Percentiles rank a stretch among this genome's conserved stretches.
phyloP scores from a whole-genome alignment of 1,139 yeast genomes.

The Kurtzmaniella quercitrusa region DNA sequence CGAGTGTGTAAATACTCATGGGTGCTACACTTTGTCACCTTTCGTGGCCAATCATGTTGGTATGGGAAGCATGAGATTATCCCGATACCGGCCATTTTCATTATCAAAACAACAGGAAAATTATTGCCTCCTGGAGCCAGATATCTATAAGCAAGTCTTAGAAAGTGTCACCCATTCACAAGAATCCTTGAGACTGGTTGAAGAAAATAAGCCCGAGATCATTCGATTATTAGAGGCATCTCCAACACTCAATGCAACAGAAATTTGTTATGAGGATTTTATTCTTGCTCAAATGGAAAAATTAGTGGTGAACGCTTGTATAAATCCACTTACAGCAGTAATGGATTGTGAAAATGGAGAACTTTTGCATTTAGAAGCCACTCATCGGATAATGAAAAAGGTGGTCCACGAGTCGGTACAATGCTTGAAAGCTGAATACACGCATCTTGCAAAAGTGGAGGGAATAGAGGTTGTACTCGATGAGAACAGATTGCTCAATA shows the following conservation, averaged over 20 bases:
- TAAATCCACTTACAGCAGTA: slow-evolving; percentile 71
- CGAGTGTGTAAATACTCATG: slow-evolving; percentile 81
- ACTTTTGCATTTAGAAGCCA: slow-evolving; percentile 36
- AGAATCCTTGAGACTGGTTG: slow-evolving; percentile 7
- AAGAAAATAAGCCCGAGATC: slow-evolving; percentile 22
- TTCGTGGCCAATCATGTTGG: slow-evolving; percentile 66
- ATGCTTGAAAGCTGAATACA: slow-evolving; percentile 36
- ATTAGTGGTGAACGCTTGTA: slow-evolving; percentile 67
- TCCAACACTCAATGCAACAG: slow-evolving; percentile 37
- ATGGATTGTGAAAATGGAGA: slow-evolving; percentile 73
- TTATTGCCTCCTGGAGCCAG: not conserved
- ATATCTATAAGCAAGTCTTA: not conserved
- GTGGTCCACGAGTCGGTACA: slow-evolving; percentile 46
- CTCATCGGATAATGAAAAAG: slow-evolving; percentile 27
- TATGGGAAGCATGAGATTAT: slow-evolving; percentile 53
- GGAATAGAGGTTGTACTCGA: slow-evolving; percentile 37
- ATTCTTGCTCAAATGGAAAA: slow-evolving; percentile 68
- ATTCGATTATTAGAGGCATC: slow-evolving; percentile 28
- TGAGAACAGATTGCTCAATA: slow-evolving; percentile 38
- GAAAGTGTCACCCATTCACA: slow-evolving; percentile 5
- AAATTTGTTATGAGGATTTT: slow-evolving; percentile 50
- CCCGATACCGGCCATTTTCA: slow-evolving; percentile 21
- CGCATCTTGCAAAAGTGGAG: slow-evolving; percentile 26
- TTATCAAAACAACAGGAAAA: slow-evolving; percentile 1
- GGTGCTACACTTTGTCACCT: slow-evolving; percentile 50